These are phyloP conservation scores for Yamadazyma blattariae DNA, from an alignment of 1,139 yeast species.

Conservation along the genomic window DNA sequence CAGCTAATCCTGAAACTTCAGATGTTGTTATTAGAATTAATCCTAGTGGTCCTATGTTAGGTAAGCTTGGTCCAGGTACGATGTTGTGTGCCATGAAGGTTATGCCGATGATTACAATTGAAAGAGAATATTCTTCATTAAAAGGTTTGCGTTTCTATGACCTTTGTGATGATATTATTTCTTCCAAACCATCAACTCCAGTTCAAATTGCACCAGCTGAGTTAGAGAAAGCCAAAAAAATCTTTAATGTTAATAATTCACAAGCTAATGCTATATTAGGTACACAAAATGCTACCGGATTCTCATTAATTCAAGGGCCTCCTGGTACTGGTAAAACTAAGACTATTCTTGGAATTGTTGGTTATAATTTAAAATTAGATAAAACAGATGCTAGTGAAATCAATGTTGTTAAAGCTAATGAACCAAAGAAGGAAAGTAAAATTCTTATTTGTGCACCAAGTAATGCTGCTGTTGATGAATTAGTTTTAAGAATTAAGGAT, in stretches of 20 bases:
- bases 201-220: conserved; percentile 26
- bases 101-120: conserved; percentile 86
- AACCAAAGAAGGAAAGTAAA: conserved; percentile 18
- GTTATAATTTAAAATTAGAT: conserved; percentile 40
- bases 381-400: conserved; percentile 4
- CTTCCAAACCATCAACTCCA: conserved; percentile 58
- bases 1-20: conserved; percentile 58
- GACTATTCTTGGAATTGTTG: conserved; percentile 89
- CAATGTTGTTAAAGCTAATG: conserved; percentile 2
- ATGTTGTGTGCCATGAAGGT: conserved; percentile 67
- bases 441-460: conserved; percentile 96
- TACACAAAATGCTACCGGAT: conserved; percentile 66
- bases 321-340: conserved; percentile 99
- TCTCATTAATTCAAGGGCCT: conserved; percentile 93
- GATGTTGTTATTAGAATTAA: conserved; percentile 75
- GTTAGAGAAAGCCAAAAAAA: conserved; percentile 35
- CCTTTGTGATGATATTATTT: conserved; percentile 58
- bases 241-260: conserved; percentile 71
- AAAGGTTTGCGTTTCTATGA: conserved; percentile 82
- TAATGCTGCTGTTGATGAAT: conserved; percentile 98
- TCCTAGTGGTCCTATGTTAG: conserved; percentile 48
- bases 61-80: conserved; percentile 60
- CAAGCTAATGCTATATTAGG: conserved; percentile 89
- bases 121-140: conserved; percentile 86
- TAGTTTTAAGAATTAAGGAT: conserved; percentile 76